Conservation (phyloP, 768 basidiomycete genomes). For the Amyloporia xantha region DNA sequence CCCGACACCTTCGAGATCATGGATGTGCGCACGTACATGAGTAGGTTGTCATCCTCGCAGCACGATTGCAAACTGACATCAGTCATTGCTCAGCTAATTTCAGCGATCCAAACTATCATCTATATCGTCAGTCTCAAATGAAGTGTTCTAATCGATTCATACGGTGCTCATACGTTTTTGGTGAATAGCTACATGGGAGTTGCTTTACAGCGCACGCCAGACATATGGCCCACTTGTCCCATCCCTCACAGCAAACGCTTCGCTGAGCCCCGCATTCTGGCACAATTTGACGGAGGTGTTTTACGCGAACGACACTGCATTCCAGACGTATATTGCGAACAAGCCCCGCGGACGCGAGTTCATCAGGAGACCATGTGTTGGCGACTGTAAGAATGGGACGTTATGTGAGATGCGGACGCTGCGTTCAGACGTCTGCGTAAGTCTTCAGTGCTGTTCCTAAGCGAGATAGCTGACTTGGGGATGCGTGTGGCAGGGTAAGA, state of each 20-base stretch:
- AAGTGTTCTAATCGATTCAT: background rate
- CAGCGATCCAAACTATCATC: conserved; percentile 38
- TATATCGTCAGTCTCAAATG: conserved; percentile 34
- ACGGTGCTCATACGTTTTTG: background rate
- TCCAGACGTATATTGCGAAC: conserved; percentile 40
- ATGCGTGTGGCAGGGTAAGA: background rate
- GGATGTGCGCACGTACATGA: conserved; percentile 45
- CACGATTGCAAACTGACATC: background rate
- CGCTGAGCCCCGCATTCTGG: conserved; percentile 52
- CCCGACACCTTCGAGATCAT: conserved; percentile 61
- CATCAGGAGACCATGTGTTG: conserved; percentile 23
- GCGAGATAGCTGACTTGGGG: background rate
- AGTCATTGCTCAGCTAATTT: conserved; percentile 27
- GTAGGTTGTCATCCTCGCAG: conserved; percentile 25
- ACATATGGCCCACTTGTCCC: conserved; percentile 43
- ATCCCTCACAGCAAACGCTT: conserved; percentile 25
- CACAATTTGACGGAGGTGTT: conserved; percentile 52
- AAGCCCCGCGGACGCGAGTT: conserved; percentile 34
- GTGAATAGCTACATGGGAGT: conserved; percentile 40
- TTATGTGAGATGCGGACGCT: conserved; percentile 40
- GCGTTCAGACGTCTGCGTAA: conserved; percentile 38
- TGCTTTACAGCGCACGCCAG: conserved; percentile 51
- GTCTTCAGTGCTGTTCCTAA: background rate
- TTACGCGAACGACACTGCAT: conserved; percentile 37
- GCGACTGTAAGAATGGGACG: conserved; percentile 31